Percentiles rank a stretch among this genome's conserved stretches.
These are phyloP conservation scores for Blastobotrys americana DNA, from an alignment of 805 yeast genomes.

Conservation along the genomic window DNA sequence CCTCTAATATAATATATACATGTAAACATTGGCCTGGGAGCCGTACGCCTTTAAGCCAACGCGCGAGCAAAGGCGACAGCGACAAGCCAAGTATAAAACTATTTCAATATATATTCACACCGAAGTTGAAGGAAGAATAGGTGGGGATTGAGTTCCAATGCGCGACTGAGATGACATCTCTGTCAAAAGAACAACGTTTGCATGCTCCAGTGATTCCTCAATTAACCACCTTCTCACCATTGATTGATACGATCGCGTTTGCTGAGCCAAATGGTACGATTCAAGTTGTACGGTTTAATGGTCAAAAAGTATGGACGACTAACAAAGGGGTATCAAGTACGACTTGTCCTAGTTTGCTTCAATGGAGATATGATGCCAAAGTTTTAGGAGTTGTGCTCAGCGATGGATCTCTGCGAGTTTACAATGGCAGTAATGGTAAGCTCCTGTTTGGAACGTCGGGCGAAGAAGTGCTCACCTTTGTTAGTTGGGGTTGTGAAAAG, in stretches of 20 bases:
- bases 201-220: constrained; percentile 33
- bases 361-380: constrained; percentile 37
- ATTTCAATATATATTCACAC: too few relatives aligned
- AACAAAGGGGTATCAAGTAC: constrained; percentile 25
- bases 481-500: not conserved
- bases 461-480: constrained; percentile 25
- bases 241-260: constrained; percentile 46
- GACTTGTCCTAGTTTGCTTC: constrained; percentile 11
- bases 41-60: too few relatives aligned
- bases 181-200: too few relatives aligned
- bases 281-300: constrained; percentile 48
- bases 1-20: too few relatives aligned
- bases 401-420: constrained; percentile 38
- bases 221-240: constrained; percentile 21
- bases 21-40: too few relatives aligned
- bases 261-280: constrained; percentile 40
- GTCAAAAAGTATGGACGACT: constrained; percentile 46
- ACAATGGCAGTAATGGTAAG: constrained; percentile 43
- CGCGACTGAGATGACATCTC: not conserved
- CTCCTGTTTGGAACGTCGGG: constrained; percentile 28
- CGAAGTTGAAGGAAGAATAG: not conserved
- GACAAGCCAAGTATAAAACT: too few relatives aligned
- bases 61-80: too few relatives aligned
- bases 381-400: constrained; percentile 40
- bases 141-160: not conserved